Conservation (phyloP, 176 grass and related monocot species). For the Avena sativa region DNA sequence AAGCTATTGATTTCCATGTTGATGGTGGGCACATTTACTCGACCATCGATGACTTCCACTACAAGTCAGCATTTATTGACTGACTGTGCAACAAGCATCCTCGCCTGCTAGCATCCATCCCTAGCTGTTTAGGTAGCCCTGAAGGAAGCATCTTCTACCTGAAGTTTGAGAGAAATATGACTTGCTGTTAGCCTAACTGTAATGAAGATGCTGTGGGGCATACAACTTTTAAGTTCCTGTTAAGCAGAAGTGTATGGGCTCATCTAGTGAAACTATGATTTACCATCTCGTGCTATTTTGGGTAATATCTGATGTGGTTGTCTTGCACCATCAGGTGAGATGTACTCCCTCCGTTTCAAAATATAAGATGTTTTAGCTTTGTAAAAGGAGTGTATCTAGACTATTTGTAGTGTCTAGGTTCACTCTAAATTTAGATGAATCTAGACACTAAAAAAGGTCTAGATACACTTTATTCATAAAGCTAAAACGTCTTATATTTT, state of each 20-base stretch:
- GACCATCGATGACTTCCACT: conserved; percentile 70
- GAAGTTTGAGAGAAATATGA: not conserved
- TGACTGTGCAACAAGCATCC: not conserved
- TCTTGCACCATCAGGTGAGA: not conserved
- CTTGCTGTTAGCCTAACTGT: not conserved
- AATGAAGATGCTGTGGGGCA: not conserved
- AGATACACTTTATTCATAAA: too few species aligned
- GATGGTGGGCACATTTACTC: conserved; percentile 77
- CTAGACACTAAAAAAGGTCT: too few species aligned
- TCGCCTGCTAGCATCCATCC: not conserved
- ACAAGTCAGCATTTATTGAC: not conserved
- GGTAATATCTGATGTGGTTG: too few species aligned
- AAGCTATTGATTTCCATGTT: conserved; percentile 59
- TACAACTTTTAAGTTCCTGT: not conserved
- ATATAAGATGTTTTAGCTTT: too few species aligned
- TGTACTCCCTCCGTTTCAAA: too few species aligned
- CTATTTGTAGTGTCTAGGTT: too few species aligned
- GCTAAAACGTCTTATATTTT: too few species aligned
- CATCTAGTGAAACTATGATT: too few species aligned
- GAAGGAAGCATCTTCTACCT: not conserved
- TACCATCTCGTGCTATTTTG: too few species aligned
- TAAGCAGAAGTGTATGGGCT: not conserved
- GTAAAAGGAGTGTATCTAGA: too few species aligned
- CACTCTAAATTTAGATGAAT: too few species aligned
- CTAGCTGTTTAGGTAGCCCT: not conserved